These are phyloP conservation scores for Scheffersomyces segobiensis DNA, from an alignment of 1,139 yeast genomes.

Conservation along the genomic window DNA sequence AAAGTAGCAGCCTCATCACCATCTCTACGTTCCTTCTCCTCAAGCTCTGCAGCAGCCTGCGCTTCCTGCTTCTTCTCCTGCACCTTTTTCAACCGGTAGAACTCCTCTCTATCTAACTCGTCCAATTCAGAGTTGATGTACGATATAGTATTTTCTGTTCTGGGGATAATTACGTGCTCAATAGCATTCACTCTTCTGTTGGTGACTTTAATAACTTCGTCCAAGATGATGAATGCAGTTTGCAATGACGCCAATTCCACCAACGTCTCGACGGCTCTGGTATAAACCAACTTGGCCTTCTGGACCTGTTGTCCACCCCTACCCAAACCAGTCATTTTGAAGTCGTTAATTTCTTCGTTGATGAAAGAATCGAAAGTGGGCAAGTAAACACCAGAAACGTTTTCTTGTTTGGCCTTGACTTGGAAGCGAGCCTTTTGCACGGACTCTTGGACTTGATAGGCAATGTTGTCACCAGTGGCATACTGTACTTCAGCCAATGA, in stretches of 20 bases:
- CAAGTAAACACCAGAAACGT: conserved; percentile 91
- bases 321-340: conserved; percentile 94
- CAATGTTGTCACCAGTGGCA: conserved; percentile 94
- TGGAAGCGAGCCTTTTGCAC: conserved; percentile 89
- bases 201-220: conserved; percentile 96
- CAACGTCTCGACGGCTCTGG: conserved; percentile 92
- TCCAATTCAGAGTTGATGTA: conserved; percentile 94
- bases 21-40: conserved; percentile 27
- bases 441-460: conserved; percentile 92
- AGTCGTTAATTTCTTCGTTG: conserved; percentile 85
- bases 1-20: conserved; percentile 6
- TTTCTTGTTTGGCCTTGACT: conserved; percentile 90
- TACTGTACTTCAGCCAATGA: conserved; percentile 96
- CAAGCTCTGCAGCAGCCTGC: conserved; percentile 63
- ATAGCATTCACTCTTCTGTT: conserved; percentile 98
- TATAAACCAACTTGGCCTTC: conserved; percentile 88
- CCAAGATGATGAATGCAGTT: conserved; percentile 93
- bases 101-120: conserved; percentile 97
- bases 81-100: conserved; percentile 92
- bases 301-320: conserved; percentile 99
- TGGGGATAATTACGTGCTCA: conserved; percentile 96
- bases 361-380: conserved; percentile 89
- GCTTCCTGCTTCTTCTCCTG: conserved; percentile 93
- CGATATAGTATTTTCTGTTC: conserved; percentile 93
- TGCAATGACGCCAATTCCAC: conserved; percentile 94